A percentile compares a stretch with the other conserved stretches of the same genome.
phyloP scores from a whole-genome alignment of 192 early-diverging fungal species.

The Powellomyces hirtus region DNA sequence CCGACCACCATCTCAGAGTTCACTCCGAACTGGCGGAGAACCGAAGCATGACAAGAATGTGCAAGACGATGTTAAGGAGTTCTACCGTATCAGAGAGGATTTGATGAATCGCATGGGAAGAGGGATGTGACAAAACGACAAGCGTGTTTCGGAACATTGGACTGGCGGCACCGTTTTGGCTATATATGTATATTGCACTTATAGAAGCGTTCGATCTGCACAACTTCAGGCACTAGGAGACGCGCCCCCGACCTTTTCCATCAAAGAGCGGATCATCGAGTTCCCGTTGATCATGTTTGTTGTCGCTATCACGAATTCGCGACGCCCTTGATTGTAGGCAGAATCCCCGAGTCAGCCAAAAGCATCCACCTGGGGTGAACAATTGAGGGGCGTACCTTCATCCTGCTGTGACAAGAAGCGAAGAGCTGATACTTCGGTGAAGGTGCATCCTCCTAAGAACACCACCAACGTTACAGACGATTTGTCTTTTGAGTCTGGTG shows the following conservation, averaged over 20 bases:
- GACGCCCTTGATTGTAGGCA: slow-evolving; percentile 55
- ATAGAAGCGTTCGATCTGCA: too few relatives aligned
- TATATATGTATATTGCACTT: too few relatives aligned
- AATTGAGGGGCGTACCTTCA: slow-evolving; percentile 45
- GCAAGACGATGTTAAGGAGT: slow-evolving; percentile 7
- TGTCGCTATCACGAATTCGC: slow-evolving; percentile 83
- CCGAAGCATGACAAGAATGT: neutral
- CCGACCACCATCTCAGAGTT: neutral
- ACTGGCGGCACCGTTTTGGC: too few relatives aligned
- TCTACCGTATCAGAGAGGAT: slow-evolving; percentile 15
- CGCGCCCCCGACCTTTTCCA: too few relatives aligned
- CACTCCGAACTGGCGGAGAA: neutral
- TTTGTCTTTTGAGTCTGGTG: slow-evolving; percentile 37
- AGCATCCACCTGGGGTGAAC: too few relatives aligned
- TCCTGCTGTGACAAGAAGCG: slow-evolving; percentile 82
- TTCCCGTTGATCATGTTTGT: slow-evolving; percentile 90
- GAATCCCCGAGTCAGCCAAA: too few relatives aligned
- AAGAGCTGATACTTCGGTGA: slow-evolving; percentile 89
- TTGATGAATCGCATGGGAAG: slow-evolving; percentile 4
- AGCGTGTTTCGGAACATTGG: too few relatives aligned
- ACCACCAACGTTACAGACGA: slow-evolving; percentile 78
- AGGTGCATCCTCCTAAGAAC: slow-evolving; percentile 94
- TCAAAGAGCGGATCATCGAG: slow-evolving; percentile 16
- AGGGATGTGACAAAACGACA: neutral
- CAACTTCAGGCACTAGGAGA: too few relatives aligned